Base-by-base conservation (phyloP, 139 green algal species). In the Mesotaenium endlicherianum region DNA sequence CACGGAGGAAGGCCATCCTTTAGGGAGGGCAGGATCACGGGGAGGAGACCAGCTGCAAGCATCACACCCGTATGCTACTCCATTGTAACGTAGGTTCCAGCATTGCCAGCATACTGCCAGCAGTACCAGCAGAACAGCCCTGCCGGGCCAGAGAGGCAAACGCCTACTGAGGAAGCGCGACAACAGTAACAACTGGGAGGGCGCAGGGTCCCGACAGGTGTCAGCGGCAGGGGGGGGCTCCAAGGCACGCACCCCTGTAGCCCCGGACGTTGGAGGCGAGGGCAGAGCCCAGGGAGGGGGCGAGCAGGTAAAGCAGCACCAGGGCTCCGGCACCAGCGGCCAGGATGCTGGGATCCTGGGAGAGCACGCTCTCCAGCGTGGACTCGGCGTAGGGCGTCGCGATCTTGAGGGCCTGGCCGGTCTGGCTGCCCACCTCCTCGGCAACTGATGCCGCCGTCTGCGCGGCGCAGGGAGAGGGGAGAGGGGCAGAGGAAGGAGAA, bases 241-340 rank as follows among this genome's bases (percentile, higher is more conserved):
- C 34, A 42, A 4, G 72, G 38, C 57, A 14, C 77, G 44, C 55
- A 85, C 79, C 79, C 68, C 39, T 60, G 3, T 72, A 85, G n/a
- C 79, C 79, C 8, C 79, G 17, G 26, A 45, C 41, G 20, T 38
- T 41, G 39, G 80, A 80, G 20, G 42, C 79, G 11, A 85, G 4
- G n/a, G 64, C 45, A 1, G 38, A 59, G 20, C n/a, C 39, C 20
- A 85, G 49, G 30, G 64, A 42, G 42, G 79, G 79, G 16, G 79
- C 79, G 2, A 85, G 67, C 8, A 85, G 67, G 79, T 85, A 85
- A n/a, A 85, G 79, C 26, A 85, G 42, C 16, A 75, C n/a, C 17
- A 85, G 79, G 20, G 26, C 64, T 30, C 79, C 79, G 4, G 40
- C 79, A 16, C 67, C 79, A 11, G 30, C 79, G 11, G 60, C 79